A percentile compares a stretch with the other conserved stretches of the same genome.
Evolutionary conservation across 2,329 filamentous ascomycete species (phyloP).

Genomic region (Mollisiaceae sp.): DNA sequence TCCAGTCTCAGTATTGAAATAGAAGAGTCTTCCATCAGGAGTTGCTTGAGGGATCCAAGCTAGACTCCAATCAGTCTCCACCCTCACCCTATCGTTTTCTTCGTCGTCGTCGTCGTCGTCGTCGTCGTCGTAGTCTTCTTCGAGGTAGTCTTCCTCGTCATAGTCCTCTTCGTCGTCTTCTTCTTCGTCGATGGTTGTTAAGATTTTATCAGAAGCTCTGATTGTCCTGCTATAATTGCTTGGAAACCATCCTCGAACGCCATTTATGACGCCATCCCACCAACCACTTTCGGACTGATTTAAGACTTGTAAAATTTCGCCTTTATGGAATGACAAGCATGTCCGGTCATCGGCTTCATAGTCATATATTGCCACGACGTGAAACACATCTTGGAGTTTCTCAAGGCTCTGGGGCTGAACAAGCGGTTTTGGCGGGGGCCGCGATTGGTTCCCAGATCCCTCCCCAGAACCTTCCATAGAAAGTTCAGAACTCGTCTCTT

Average conservation of each 20-base stretch:
- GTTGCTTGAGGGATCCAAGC: constrained; percentile 99
- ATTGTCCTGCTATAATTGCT: constrained; percentile 98
- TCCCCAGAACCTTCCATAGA: neutral
- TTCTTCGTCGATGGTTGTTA: constrained; percentile 51
- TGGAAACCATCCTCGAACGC: constrained; percentile 96
- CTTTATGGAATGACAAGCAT: constrained; percentile 93
- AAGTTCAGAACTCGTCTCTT: neutral
- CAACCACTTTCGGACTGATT: constrained; percentile 97
- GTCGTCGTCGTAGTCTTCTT: no score
- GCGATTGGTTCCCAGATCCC: neutral
- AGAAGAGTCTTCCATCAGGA: constrained; percentile 89
- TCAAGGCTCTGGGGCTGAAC: neutral
- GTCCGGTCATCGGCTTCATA: constrained; percentile 98
- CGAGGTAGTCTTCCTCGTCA: constrained; percentile 61
- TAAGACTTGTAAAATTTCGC: constrained; percentile 97
- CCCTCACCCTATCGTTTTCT: no score
- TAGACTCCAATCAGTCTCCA: no score
- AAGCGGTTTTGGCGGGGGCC: neutral
- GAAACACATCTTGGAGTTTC: constrained; percentile 53
- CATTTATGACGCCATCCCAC: constrained; percentile 99
- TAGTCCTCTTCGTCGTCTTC: constrained; percentile 53
- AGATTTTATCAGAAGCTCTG: constrained; percentile 73
- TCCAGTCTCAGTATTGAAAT: constrained; percentile 97
- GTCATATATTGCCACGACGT: constrained; percentile 94
- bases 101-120: no score